Percentiles rank a stretch among this genome's conserved stretches.
Conservation (phyloP, 192 early-diverging fungal genomes). For the Entomortierella chlamydospora region DNA sequence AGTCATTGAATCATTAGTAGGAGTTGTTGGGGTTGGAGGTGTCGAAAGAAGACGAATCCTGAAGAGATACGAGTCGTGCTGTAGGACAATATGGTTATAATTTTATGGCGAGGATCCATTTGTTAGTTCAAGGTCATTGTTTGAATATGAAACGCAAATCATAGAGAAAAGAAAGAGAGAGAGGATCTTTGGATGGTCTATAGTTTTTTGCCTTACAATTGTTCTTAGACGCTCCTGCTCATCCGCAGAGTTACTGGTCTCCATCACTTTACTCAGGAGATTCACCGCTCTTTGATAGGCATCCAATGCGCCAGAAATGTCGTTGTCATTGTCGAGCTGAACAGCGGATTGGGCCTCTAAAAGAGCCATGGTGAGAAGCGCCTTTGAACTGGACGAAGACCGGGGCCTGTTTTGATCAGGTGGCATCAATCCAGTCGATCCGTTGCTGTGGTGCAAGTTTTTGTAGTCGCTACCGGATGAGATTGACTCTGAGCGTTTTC, state of each 20-base stretch:
- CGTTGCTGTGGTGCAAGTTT: conserved; percentile 1
- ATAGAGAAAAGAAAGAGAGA: background rate
- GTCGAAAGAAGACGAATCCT: conserved; percentile 45
- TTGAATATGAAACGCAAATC: conserved; percentile 5
- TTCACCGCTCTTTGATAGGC: conserved; percentile 35
- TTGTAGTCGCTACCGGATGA: conserved; percentile 12
- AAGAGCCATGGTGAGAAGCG: conserved; percentile 38
- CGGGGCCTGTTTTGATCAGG: conserved; percentile 31
- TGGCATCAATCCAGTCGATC: conserved; percentile 21
- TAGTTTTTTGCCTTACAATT: no score
- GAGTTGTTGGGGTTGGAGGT: conserved; percentile 25
- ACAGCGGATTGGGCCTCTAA: conserved; percentile 52
- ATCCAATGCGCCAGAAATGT: conserved; percentile 33
- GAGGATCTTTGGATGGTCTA: no score
- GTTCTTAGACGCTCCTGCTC: conserved; percentile 45
- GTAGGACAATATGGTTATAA: background rate
- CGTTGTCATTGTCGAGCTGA: conserved; percentile 39
- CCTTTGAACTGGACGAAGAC: conserved; percentile 48
- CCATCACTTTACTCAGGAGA: conserved; percentile 46
- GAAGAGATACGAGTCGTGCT: conserved; percentile 51
- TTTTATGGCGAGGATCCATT: background rate
- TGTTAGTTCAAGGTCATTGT: background rate
- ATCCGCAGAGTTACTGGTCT: conserved; percentile 38
- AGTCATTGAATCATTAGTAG: conserved; percentile 10
- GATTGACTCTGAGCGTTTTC: conserved; percentile 22